phyloP scores from a whole-genome alignment of 805 yeast species.

The Cyberlindnera japonica region DNA sequence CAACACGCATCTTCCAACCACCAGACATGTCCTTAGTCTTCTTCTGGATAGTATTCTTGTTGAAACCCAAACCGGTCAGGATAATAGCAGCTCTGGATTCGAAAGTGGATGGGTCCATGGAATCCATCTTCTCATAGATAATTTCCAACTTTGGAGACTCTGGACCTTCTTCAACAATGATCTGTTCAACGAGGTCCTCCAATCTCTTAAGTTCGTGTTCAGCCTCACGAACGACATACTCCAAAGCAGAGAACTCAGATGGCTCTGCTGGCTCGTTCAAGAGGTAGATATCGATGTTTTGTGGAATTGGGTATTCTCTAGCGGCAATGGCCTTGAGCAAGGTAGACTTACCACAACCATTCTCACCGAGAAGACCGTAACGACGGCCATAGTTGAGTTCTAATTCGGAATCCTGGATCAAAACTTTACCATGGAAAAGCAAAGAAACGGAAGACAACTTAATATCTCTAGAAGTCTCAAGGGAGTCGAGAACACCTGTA shows the following conservation, averaged over 20 bases:
- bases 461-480: conserved; percentile 89
- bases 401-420: conserved; percentile 85
- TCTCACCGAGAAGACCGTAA: conserved; percentile 96
- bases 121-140: conserved; percentile 91
- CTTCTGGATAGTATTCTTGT: conserved; percentile 78
- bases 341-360: conserved; percentile 98
- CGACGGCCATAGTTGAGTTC: conserved; percentile 97
- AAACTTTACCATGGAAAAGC: conserved; percentile 95
- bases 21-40: conserved; percentile 99
- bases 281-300: conserved; percentile 82
- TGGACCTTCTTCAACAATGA: conserved; percentile 89
- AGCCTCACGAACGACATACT: conserved; percentile 96
- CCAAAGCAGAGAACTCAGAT: conserved; percentile 85
- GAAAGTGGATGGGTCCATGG: conserved; percentile 92
- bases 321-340: conserved; percentile 91
- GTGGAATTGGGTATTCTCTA: conserved; percentile 94
- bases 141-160: conserved; percentile 84
- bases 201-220: conserved; percentile 86
- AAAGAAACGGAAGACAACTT: conserved; percentile 87
- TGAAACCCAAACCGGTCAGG: conserved; percentile 96
- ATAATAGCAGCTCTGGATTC: conserved; percentile 96
- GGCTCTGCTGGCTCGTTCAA: conserved; percentile 98
- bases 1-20: conserved; percentile 99
- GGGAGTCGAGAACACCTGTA: conserved; percentile 92
- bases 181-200: conserved; percentile 87